These are phyloP conservation scores for Amanita pseudoporphyria DNA, from an alignment of 768 basidiomycete genomes.

Conservation along the genomic window DNA sequence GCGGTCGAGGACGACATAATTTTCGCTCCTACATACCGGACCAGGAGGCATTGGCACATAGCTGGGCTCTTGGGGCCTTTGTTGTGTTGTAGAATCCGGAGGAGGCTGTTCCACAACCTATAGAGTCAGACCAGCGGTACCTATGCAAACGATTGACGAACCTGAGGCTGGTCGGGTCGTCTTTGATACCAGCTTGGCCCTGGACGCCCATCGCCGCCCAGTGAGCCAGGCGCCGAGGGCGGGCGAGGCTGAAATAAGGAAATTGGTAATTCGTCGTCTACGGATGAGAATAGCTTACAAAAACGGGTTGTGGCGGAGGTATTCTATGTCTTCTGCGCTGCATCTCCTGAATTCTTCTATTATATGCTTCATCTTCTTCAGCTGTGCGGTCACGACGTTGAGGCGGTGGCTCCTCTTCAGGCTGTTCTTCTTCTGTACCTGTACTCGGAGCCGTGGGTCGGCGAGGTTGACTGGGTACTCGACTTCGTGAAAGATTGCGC, in stretches of 20 bases:
- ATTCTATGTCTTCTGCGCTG: not conserved
- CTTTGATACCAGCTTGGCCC: slow-evolving; percentile 2
- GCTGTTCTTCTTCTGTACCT: not conserved
- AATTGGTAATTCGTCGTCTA: not conserved
- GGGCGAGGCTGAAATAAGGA: slow-evolving; percentile 5
- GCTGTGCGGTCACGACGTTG: not conserved
- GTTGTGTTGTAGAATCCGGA: slow-evolving; percentile 5
- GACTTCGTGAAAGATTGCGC: not conserved
- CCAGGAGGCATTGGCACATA: slow-evolving; percentile 41
- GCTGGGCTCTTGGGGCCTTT: slow-evolving; percentile 16
- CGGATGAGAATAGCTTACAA: slow-evolving; percentile 14
- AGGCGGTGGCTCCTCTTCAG: not conserved
- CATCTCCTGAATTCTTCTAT: not conserved
- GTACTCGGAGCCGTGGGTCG: not conserved
- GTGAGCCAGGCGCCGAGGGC: slow-evolving; percentile 1
- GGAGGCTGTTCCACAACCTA: not conserved
- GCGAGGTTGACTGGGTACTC: not conserved
- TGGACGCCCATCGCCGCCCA: not conserved
- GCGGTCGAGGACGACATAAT: not conserved
- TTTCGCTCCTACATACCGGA: slow-evolving; percentile 32
- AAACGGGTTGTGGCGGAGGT: slow-evolving; percentile 17
- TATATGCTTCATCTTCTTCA: not conserved
- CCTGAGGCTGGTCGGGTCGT: slow-evolving; percentile 12
- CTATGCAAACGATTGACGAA: not conserved
- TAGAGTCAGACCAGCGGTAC: not conserved